A percentile compares a stretch with the other conserved stretches of the same genome.
These are phyloP conservation scores for Candida berthetii DNA, from an alignment of 805 yeast species.

Conservation along the genomic window DNA sequence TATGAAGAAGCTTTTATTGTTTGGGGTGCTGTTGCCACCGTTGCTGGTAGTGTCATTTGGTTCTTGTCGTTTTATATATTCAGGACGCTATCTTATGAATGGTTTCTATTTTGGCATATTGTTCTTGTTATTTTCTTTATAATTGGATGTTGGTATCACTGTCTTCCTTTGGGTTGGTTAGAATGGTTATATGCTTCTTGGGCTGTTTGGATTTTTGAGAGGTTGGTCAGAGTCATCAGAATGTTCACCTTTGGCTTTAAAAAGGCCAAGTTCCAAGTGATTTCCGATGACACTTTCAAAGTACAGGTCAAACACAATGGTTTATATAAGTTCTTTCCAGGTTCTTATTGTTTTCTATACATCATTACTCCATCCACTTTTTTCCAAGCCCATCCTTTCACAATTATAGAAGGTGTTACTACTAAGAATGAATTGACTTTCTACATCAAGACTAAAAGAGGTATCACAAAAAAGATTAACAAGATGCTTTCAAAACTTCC, in stretches of 20 bases:
- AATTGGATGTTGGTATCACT: constrained; percentile 53
- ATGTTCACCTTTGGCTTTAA: constrained; percentile 18
- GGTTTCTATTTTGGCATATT: constrained; percentile 54
- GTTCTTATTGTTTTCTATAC: constrained; percentile 49
- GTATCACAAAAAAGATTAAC: constrained; percentile 39
- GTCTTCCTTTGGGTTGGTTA: constrained; percentile 44
- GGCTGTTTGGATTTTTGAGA: constrained; percentile 26
- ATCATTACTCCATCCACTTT: constrained; percentile 42
- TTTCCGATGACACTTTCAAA: constrained; percentile 38
- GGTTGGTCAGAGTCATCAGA: constrained; percentile 39
- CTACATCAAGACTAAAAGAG: constrained; percentile 43
- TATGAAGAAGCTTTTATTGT: constrained; percentile 1
- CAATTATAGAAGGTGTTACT: constrained; percentile 35
- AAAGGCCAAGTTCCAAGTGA: constrained; percentile 12
- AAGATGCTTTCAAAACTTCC: constrained; percentile 23
- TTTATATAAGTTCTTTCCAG: constrained; percentile 42
- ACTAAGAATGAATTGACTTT: constrained; percentile 30
- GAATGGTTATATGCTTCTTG: constrained; percentile 40
- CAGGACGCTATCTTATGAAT: constrained; percentile 52
- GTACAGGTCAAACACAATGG: constrained; percentile 31
- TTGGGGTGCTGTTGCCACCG: constrained; percentile 36
- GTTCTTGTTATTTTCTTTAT: constrained; percentile 46
- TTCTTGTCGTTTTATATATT: constrained; percentile 40
- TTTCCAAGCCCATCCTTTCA: constrained; percentile 72
- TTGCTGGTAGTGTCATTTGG: constrained; percentile 32